Base-by-base conservation (phyloP, 306 rosid genomes). In the Castanea mollissima region DNA sequence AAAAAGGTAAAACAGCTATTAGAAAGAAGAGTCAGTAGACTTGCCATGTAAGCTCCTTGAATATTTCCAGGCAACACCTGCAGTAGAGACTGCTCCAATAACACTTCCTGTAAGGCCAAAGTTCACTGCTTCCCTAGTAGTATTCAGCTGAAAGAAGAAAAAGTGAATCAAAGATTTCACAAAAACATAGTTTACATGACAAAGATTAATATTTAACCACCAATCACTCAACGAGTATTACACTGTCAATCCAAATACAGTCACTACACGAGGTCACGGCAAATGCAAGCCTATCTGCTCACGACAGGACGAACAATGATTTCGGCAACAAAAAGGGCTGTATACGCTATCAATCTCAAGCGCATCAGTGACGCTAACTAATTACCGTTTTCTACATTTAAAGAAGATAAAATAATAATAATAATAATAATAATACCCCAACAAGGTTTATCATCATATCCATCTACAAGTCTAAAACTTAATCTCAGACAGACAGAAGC, bases 31-130 rank as follows among this genome's bases (percentile, higher is more conserved):
- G 55, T 18, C 32, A 38, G 46, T 38, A 72, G 35, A 73, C 49
- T 19, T 88, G 89, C 98, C 97, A 79, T 93, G 98, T 75, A 87
- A 74, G 83, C 98, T 93, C 85, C 62, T 91, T 1, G 98, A 93
- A 85, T 93, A 93, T 84, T 86, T 93, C 97, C 92, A 93, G 16
- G 93, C 54, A 80, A 82, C 49, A 44, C 92, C 91, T 18, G 96
- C 97, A 74, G 96, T 90, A 79, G 92, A 84, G 54, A 86, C 76
- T 19, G 92, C 97, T 83, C 97, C 97, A 79, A 94, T 59, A 83
- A 84, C 85, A 80, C 88, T 85, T 83, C 98, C 97, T 6, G 92
- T 51, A 57, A 92, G 76, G 63, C 89, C 88, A 87, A 69, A 83
- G 59, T 83, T 89, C 23, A 35, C 86, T 10, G 97, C 94, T 79